Evolutionary conservation across 768 basidiomycete species (phyloP), one percentile per base, ranked within the genome.

Genomic region (Mycena rosella): DNA sequence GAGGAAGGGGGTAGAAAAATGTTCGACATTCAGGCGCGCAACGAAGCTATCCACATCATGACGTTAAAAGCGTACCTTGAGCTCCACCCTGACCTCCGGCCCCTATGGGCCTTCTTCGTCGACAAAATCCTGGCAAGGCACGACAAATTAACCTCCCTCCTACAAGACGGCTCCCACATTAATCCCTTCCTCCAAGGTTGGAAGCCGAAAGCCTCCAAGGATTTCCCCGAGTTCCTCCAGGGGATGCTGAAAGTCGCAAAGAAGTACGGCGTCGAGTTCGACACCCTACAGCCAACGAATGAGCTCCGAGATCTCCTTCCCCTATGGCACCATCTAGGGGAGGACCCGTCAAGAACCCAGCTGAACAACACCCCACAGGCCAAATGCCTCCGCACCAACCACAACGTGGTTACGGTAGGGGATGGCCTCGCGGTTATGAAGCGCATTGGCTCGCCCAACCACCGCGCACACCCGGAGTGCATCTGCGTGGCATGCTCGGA

Each of bases 141-240:
- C 51, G 5, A 71, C 54, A 24, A 48, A 24, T 24, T 42, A 26
- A 3, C 24, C 51, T n/a, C 54, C 20, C 20, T 49, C 22, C 27
- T 70, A 9, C 72, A 67, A 3, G 30, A 55, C 0, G 34, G 49
- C 38, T 26, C 51, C 0, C 54, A 68, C 22, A 17, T 32, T 0
- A 78, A 79, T 36, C 63, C 64, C 2, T 76, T 78, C 65, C 68
- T 76, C 0, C 79, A 81, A 63, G 65, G 52, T 5, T 80, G 78
- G 77, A 66, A 58, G 27, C 40, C 67, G 24, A 62, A 57, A 24
- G 0, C 7, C 7, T 6, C 7, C 32, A 52, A 18, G 11, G 62
- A 54, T 20, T 48, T 73, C 2, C 72, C 73, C 5, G 48, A 27
- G 20, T 49, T 58, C 22, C 30, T 77, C 0, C 64, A 65, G n/a